A percentile compares a stretch with the other conserved stretches of the same genome.
Conservation (phyloP, 2,329 filamentous ascomycete species). For the Fragosphaeria purpurea region DNA sequence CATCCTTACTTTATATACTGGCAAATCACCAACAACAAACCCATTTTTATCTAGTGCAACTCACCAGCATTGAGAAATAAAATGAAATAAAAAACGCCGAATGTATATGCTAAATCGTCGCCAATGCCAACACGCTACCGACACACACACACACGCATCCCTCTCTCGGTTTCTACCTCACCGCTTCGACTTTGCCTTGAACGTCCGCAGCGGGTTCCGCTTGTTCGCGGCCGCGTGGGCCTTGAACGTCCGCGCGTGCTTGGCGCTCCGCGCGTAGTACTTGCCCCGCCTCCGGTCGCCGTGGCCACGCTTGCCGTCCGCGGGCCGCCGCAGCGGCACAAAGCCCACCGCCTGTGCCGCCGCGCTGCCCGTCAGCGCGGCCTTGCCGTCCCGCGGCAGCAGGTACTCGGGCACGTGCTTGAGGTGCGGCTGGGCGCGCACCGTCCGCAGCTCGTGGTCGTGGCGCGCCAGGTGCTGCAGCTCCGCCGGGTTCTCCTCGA, state of each 20-base stretch:
- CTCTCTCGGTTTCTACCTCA: not conserved
- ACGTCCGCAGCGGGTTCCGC: conserved; percentile 13
- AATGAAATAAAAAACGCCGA: not conserved
- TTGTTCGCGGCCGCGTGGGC: conserved; percentile 30
- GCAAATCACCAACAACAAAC: too few relatives aligned
- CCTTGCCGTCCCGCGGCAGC: conserved; percentile 65
- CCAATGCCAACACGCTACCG: too few relatives aligned
- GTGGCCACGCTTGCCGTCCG: conserved; percentile 28
- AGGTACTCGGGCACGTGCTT: conserved; percentile 94
- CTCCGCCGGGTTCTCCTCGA: conserved; percentile 92
- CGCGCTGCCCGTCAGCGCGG: conserved; percentile 53
- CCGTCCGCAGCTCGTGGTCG: conserved; percentile 76
- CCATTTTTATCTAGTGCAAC: too few relatives aligned
- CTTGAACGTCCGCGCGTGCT: conserved; percentile 69
- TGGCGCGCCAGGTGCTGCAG: conserved; percentile 71
- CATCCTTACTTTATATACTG: too few relatives aligned
- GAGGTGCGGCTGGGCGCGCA: conserved; percentile 76
- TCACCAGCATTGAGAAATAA: not conserved
- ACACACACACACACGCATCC: not conserved
- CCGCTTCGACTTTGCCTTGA: conserved; percentile 10
- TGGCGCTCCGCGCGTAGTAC: conserved; percentile 32
- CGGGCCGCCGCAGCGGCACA: conserved; percentile 54
- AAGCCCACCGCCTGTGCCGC: conserved; percentile 61
- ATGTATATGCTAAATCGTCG: not conserved
- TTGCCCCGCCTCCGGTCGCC: conserved; percentile 30